These are phyloP conservation scores for Panaeolus cyanescens DNA, from an alignment of 768 basidiomycete species.

Conservation along the genomic window DNA sequence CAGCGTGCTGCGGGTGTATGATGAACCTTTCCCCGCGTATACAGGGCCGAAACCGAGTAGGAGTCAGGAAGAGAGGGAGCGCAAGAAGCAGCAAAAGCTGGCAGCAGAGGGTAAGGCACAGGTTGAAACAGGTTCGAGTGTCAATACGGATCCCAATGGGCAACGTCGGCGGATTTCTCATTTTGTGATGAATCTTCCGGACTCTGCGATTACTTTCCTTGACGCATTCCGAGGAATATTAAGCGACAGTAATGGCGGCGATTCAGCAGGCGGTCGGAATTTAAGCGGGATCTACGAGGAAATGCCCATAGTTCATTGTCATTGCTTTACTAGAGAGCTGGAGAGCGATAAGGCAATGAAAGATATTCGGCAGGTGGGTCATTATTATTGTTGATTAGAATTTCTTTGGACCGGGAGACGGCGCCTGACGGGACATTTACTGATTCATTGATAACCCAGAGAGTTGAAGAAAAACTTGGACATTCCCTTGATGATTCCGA, in stretches of 20 bases:
- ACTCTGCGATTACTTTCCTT: slow-evolving; percentile 86
- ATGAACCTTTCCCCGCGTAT: slow-evolving; percentile 68
- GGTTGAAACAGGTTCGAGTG: slow-evolving; percentile 11
- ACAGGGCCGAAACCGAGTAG: slow-evolving; percentile 51
- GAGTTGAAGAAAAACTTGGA: slow-evolving; percentile 71
- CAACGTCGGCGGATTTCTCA: slow-evolving; percentile 68
- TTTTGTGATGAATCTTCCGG: slow-evolving; percentile 98
- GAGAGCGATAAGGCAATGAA: slow-evolving; percentile 64
- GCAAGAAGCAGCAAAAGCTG: slow-evolving; percentile 34
- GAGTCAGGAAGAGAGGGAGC: slow-evolving; percentile 40
- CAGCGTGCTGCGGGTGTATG: slow-evolving; percentile 52
- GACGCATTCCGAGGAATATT: slow-evolving; percentile 85
- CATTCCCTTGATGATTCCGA: slow-evolving; percentile 46
- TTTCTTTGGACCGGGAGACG: background rate
- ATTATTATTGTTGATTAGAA: background rate
- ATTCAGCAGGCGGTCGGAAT: slow-evolving; percentile 24
- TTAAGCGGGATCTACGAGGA: slow-evolving; percentile 49
- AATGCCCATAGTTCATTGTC: slow-evolving; percentile 93
- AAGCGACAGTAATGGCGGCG: slow-evolving; percentile 20
- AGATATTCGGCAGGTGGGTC: slow-evolving; percentile 81
- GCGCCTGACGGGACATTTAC: background rate
- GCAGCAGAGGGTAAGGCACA: slow-evolving; percentile 16
- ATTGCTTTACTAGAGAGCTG: slow-evolving; percentile 92
- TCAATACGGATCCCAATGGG: slow-evolving; percentile 16
- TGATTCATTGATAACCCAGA: slow-evolving; percentile 41